phyloP scores from a whole-genome alignment of 139 green algal species.

The Chlamydomonas sphaeroides region DNA sequence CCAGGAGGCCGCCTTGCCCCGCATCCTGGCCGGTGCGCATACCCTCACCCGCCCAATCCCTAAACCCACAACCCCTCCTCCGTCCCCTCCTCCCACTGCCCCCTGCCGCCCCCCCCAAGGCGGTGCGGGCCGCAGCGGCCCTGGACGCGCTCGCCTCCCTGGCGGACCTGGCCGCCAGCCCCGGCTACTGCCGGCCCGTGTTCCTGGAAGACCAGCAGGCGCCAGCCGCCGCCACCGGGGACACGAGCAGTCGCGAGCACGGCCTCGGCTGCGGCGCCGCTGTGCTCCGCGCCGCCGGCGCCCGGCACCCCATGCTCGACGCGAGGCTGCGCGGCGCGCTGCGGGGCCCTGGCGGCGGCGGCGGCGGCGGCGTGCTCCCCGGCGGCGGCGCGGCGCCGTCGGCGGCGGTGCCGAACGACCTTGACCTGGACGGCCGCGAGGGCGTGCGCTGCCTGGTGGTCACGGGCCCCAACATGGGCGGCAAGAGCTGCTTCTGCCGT shows the following conservation, averaged over 20 bases:
- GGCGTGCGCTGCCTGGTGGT: constrained; percentile 12
- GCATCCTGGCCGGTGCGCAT: too few species aligned
- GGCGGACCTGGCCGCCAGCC: constrained; percentile 59
- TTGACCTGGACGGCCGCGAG: constrained; percentile 45
- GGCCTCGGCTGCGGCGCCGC: too few species aligned
- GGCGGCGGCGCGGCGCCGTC: constrained; percentile 10
- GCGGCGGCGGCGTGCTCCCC: background rate
- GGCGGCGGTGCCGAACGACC: constrained; percentile 75
- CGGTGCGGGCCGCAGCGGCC: constrained; percentile 72
- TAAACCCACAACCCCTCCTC: too few species aligned
- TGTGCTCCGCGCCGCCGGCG: constrained; percentile 62
- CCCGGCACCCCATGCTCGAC: constrained; percentile 87
- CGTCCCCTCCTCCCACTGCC: too few species aligned
- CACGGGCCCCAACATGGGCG: constrained; percentile 95
- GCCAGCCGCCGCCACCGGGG: too few species aligned
- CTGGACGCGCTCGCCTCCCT: constrained; percentile 85
- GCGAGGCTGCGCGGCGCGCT: constrained; percentile 56
- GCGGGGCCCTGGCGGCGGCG: constrained; percentile 31
- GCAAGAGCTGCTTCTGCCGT: constrained; percentile 82
- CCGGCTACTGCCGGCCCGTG: constrained; percentile 40
- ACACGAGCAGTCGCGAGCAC: too few species aligned
- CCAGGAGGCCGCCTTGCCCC: too few species aligned
- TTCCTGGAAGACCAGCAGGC: too few species aligned
- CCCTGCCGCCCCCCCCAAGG: constrained; percentile 11
- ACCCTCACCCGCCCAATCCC: too few species aligned